Evolutionary conservation across 495 filamentous ascomycete species (phyloP).

Genomic region (Hyaloscypha variabilis): DNA sequence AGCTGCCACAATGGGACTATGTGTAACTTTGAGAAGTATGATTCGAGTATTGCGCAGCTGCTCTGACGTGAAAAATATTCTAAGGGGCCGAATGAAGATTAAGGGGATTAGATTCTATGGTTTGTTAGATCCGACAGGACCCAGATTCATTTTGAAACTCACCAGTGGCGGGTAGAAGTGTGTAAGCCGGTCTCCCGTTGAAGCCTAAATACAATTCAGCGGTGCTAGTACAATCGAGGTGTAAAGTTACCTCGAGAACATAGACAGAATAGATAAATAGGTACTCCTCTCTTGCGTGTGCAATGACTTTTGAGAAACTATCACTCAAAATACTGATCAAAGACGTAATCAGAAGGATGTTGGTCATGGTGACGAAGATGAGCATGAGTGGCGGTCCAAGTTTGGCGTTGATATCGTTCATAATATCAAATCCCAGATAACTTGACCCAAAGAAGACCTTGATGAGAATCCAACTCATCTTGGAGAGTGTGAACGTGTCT

Average conservation of each 20-base stretch:
- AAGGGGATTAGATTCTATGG: conserved; percentile 81
- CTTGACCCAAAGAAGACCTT: conserved; percentile 81
- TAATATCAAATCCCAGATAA: conserved; percentile 70
- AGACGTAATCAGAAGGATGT: conserved; percentile 88
- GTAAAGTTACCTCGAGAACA: conserved; percentile 67
- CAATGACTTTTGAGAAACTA: conserved; percentile 80
- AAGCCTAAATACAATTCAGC: conserved; percentile 45
- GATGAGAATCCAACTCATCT: conserved; percentile 87
- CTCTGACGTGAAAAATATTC: conserved; percentile 73
- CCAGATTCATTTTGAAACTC: conserved; percentile 25
- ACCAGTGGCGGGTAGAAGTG: conserved; percentile 66
- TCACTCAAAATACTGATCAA: conserved; percentile 91
- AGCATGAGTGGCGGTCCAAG: conserved; percentile 68
- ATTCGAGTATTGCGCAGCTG: conserved; percentile 75
- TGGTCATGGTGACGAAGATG: conserved; percentile 84
- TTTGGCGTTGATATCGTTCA: conserved; percentile 43
- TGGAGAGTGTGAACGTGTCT: conserved; percentile 67
- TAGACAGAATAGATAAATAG: conserved; percentile 79
- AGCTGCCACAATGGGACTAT: conserved; percentile 52
- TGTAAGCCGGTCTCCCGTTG: conserved; percentile 75
- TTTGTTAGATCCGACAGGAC: conserved; percentile 27
- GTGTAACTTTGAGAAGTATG: conserved; percentile 68
- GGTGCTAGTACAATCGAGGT: neutral
- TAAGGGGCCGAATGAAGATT: conserved; percentile 78
- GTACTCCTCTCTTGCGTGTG: conserved; percentile 75